Conservation (phyloP, 2,329 filamentous ascomycete genomes). For the Pyricularia sp. region DNA sequence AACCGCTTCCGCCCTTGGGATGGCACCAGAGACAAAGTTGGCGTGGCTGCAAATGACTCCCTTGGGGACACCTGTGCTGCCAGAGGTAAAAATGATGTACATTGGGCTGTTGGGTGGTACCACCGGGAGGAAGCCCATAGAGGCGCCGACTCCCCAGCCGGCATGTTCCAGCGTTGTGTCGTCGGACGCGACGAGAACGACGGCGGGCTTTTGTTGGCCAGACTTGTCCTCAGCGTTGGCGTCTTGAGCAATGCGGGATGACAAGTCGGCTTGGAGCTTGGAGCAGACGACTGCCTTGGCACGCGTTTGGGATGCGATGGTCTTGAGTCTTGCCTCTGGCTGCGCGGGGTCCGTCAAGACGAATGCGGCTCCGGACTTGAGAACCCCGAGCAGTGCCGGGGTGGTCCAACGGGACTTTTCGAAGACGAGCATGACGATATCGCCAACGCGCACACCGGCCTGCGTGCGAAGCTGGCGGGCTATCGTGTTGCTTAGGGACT, state of each 20-base stretch:
- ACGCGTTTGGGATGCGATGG: slow-evolving; percentile 11
- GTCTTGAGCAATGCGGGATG: slow-evolving; percentile 4
- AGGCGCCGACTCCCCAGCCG: slow-evolving; percentile 1
- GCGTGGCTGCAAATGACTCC: slow-evolving; percentile 22
- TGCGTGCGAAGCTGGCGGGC: slow-evolving; percentile 22
- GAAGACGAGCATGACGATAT: slow-evolving; percentile 23
- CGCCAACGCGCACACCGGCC: slow-evolving; percentile 24
- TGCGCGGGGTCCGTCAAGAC: slow-evolving; percentile 13
- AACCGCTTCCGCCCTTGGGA: slow-evolving; percentile 16
- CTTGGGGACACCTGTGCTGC: slow-evolving; percentile 29
- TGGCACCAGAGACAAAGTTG: slow-evolving; percentile 19
- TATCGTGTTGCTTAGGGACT: slow-evolving; percentile 26
- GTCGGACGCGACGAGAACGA: slow-evolving; percentile 1
- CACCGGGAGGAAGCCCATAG: neutral
- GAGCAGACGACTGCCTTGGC: slow-evolving; percentile 9
- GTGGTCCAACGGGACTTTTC: slow-evolving; percentile 13
- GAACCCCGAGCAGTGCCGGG: slow-evolving; percentile 11
- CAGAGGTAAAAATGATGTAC: slow-evolving; percentile 31
- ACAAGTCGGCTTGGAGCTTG: slow-evolving; percentile 7
- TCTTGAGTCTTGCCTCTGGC: slow-evolving; percentile 8
- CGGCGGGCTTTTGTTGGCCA: neutral
- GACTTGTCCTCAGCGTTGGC: slow-evolving; percentile 16
- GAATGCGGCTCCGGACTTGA: slow-evolving; percentile 13
- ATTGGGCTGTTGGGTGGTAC: slow-evolving; percentile 2
- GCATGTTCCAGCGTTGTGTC: neutral